Evolutionary conservation across 2,329 filamentous ascomycete species (phyloP).

Genomic region (Aspergillus piperis): DNA sequence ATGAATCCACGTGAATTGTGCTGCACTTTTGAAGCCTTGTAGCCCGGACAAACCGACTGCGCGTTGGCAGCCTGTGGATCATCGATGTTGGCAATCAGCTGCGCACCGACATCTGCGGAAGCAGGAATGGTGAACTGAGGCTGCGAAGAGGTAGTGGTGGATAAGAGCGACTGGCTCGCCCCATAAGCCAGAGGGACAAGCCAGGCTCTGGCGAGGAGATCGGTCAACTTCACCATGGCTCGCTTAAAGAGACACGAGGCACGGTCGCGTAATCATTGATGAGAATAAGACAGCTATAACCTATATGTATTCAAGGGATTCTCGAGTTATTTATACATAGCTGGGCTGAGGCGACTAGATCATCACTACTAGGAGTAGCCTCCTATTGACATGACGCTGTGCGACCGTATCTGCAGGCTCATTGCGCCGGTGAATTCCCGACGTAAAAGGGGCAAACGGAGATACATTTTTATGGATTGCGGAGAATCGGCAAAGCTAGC

Average conservation of each 20-base stretch:
- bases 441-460: conserved; percentile 9
- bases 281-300: not conserved
- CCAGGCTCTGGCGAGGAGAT: conserved; percentile 25
- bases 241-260: conserved; percentile 1
- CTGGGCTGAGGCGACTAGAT: no score
- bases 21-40: conserved; percentile 55
- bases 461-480: not conserved
- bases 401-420: conserved; percentile 10
- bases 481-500: not conserved
- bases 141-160: conserved; percentile 21
- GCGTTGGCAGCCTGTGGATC: conserved; percentile 65
- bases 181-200: conserved; percentile 30
- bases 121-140: conserved; percentile 51
- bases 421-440: conserved; percentile 28
- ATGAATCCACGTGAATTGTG: conserved; percentile 51
- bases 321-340: not conserved
- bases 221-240: conserved; percentile 28
- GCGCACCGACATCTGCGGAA: conserved; percentile 48
- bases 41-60: conserved; percentile 64
- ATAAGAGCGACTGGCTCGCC: conserved; percentile 18
- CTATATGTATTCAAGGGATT: not conserved
- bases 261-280: conserved; percentile 12
- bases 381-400: conserved; percentile 8
- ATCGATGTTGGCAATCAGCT: conserved; percentile 62
- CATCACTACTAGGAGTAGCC: no score